Evolutionary conservation across 2,329 filamentous ascomycete species (phyloP), one percentile per base, ranked within the genome.

Genomic region (Epichloe gansuensis): DNA sequence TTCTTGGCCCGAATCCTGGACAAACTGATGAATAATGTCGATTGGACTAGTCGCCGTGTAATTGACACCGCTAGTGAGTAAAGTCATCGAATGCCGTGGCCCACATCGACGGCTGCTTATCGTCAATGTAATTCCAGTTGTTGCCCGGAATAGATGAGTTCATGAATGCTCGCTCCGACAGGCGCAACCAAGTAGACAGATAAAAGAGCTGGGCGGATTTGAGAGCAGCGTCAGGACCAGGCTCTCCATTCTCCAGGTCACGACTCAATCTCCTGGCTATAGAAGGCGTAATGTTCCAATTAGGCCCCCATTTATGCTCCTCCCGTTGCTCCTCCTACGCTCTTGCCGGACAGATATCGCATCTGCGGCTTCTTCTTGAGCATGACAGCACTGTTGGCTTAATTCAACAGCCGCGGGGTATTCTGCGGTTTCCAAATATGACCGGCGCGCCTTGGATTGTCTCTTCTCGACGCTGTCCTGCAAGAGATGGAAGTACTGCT

Each of bases 61-160:
- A 93, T 58, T 51, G 78, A 85, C 1, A 86, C 65, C 0, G 78
- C 73, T 2, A 95, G 67, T 8, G 78, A 78, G 61, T 90, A 45
- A 95, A 84, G 59, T 93, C 88, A 5, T 80, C 75, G n/a, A 94
- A 75, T 0, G 86, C 82, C 2, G 87, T 90, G 6, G 82, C 78
- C 58, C 85, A 82, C 23, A 95, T 79, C 0, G 85, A 81, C 0
- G 90, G 90, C 3, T 72, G 72, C 52, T 79, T 75, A n/a, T 77
- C 74, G 21, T 76, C 75, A 7, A 86, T 60, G 41, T 72, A 73
- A 37, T 70, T 72, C 88, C 87, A 94, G 62, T 88, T 90, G 52
- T 80, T 75, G 51, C 81, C 78, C 12, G 74, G 69, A 43, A 77
- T 71, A 2, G 72, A 65, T 12, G 76, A 75, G 55, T 91, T 91